Evolutionary conservation across 164 flowering plant genomes (phyloP).

Genomic region (Amborella trichopoda): DNA sequence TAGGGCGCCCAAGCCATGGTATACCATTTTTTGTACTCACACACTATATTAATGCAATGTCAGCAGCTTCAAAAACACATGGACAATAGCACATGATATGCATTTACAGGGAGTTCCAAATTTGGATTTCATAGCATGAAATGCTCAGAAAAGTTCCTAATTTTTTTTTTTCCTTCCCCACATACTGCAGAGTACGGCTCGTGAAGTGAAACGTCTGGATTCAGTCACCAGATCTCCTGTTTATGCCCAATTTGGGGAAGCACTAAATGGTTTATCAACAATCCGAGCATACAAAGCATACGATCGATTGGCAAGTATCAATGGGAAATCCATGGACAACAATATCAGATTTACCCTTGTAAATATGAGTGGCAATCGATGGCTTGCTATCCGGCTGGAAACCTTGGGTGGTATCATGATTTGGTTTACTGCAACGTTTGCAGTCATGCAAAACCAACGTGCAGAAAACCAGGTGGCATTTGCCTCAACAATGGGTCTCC

Average conservation of each 20-base stretch:
- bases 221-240: slow-evolving; percentile 94
- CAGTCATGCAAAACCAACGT: slow-evolving; percentile 89
- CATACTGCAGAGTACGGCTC: slow-evolving; percentile 68
- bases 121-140: too few species aligned
- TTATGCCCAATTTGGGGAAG: slow-evolving; percentile 98
- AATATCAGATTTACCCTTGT: slow-evolving; percentile 86
- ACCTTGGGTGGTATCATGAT: slow-evolving; percentile 92
- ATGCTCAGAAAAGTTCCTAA: too few species aligned
- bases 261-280: slow-evolving; percentile 80
- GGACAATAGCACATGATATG: too few species aligned
- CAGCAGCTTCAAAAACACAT: too few species aligned
- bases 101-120: too few species aligned
- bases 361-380: slow-evolving; percentile 83
- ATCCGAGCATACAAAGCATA: slow-evolving; percentile 97
- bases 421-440: slow-evolving; percentile 96
- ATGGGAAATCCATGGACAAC: slow-evolving; percentile 93
- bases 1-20: too few species aligned
- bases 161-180: too few species aligned
- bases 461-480: slow-evolving; percentile 81
- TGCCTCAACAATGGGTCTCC: slow-evolving; percentile 99
- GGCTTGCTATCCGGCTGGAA: slow-evolving; percentile 92
- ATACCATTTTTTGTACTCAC: too few species aligned
- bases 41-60: too few species aligned
- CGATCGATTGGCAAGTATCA: slow-evolving; percentile 86
- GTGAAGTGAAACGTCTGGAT: slow-evolving; percentile 95